Percentiles rank a stretch among this genome's conserved stretches.
These are phyloP conservation scores for Podila verticillata DNA, from an alignment of 192 early-diverging fungal species.

Conservation along the genomic window DNA sequence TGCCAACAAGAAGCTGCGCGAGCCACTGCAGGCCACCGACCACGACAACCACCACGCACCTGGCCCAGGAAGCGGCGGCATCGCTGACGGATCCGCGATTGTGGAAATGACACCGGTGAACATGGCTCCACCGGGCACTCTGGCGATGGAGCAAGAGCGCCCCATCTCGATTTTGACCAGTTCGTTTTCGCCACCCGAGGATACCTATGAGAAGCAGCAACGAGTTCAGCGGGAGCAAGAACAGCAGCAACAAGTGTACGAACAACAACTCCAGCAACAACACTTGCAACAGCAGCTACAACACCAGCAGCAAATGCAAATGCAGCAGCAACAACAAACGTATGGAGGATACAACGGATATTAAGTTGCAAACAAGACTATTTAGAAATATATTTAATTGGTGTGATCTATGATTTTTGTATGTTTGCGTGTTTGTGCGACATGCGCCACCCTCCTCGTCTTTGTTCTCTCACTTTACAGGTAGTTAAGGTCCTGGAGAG, in stretches of 20 bases:
- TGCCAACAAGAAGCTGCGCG: slow-evolving; percentile 12
- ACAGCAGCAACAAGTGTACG: not conserved
- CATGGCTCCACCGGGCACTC: not conserved
- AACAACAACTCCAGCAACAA: slow-evolving; percentile 25
- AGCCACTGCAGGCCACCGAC: slow-evolving; percentile 5
- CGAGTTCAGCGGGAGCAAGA: not conserved
- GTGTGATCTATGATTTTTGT: not conserved
- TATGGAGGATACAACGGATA: slow-evolving; percentile 36
- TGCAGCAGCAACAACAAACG: slow-evolving; percentile 29
- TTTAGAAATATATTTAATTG: not conserved
- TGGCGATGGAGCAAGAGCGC: slow-evolving; percentile 2
- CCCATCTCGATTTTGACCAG: slow-evolving; percentile 32
- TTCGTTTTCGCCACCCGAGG: slow-evolving; percentile 21
- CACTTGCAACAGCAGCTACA: slow-evolving; percentile 11
- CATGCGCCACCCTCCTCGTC: not conserved
- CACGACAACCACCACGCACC: not conserved
- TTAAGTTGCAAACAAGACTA: not conserved
- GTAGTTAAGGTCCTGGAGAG: slow-evolving; percentile 55
- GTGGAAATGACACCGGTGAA: not conserved
- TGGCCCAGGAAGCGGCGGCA: not conserved
- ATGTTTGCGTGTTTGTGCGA: not conserved
- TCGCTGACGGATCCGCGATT: not conserved
- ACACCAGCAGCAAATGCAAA: slow-evolving; percentile 25
- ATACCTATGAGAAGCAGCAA: not conserved
- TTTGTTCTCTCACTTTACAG: slow-evolving; percentile 13